A percentile compares a stretch with the other conserved stretches of the same genome.
Evolutionary conservation across 1,284 basidiomycete genomes (phyloP).

Genomic region (Ganoderma meredithae): DNA sequence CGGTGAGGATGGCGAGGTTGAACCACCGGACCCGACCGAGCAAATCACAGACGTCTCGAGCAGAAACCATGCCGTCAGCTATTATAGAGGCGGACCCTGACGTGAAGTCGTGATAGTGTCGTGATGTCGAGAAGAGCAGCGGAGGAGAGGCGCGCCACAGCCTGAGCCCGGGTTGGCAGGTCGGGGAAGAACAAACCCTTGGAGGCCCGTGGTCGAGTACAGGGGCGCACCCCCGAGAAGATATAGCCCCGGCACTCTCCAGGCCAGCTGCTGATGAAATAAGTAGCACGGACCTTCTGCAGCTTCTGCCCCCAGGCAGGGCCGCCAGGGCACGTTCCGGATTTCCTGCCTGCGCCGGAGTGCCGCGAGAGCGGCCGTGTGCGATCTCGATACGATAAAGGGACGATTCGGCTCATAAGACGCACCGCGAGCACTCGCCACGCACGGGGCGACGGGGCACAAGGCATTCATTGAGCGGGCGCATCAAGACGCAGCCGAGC

Average conservation of each 20-base stretch:
- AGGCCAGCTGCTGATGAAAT: conserved; percentile 4
- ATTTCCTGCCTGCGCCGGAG: conserved; percentile 6
- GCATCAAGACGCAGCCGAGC: conserved; percentile 5
- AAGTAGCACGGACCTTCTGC: background rate
- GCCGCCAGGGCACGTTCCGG: conserved; percentile 3
- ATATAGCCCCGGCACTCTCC: conserved; percentile 14
- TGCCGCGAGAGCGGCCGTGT: conserved; percentile 11
- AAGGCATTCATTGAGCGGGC: background rate
- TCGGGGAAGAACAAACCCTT: conserved; percentile 12
- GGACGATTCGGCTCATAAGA: conserved; percentile 12
- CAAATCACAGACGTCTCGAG: background rate
- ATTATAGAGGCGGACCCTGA: background rate
- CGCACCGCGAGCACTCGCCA: background rate
- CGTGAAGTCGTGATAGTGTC: background rate
- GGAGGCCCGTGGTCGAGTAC: background rate
- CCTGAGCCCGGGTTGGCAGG: conserved; percentile 13
- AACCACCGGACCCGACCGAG: conserved; percentile 31
- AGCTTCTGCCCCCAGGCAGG: background rate
- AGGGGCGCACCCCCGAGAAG: conserved; percentile 4
- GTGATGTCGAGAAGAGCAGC: background rate
- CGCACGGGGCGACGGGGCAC: background rate
- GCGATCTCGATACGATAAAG: conserved; percentile 17
- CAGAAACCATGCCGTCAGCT: background rate
- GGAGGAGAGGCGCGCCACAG: background rate
- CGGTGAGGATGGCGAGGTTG: conserved; percentile 51